Base-by-base conservation (phyloP, 2,329 filamentous ascomycete genomes). In the Berkeleyomyces rouxiae region DNA sequence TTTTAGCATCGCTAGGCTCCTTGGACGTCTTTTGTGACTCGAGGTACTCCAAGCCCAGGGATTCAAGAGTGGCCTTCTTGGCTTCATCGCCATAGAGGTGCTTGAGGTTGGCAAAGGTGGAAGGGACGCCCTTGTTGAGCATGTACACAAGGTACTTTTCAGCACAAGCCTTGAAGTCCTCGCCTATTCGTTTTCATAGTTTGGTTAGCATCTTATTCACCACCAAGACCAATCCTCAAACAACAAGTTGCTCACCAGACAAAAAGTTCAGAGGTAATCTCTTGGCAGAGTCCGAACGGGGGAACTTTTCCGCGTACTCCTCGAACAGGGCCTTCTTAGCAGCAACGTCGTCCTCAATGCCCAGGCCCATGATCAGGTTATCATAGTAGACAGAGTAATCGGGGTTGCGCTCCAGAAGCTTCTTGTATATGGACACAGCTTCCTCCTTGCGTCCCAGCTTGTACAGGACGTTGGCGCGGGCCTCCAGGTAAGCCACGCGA, bases 101-200 rank as follows among this genome's bases (percentile, higher is more conserved):
- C 77, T 99, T 99, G 65, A 99, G 80, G 73, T 97, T 99, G 43
- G 90, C 90, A 74, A 99, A 99, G 3, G 92, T 91, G 2, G 93
- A 99, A 1, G 93, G 92, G 3, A 97, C 88, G 9, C 92, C 93
- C 74, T 92, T 95, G 73, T 87, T 84, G 63, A 99, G 79, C 87
- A 95, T 95, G 39, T 86, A 79, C 59, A 85, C 81, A 65, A 99
- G 73, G 71, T 99, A 99, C 31, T 77, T 74, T 71, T 90, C 85
- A 6, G 87, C 91, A 33, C 88, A 85, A 68, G 83, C 75, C 70
- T 81, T 82, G 76, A 99, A 99, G 3, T 85, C 84, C 51, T 95
- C 85, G 3, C 89, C 86, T 85, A 68, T 51, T 57, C 51, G 6
- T 9, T 46, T 23, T 31, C 44, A 51, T 37, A 46, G 37, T 47